Percentiles rank a stretch among this genome's conserved stretches.
Conservation (phyloP, 176 grass and related monocot species). For the Oryza nivara region DNA sequence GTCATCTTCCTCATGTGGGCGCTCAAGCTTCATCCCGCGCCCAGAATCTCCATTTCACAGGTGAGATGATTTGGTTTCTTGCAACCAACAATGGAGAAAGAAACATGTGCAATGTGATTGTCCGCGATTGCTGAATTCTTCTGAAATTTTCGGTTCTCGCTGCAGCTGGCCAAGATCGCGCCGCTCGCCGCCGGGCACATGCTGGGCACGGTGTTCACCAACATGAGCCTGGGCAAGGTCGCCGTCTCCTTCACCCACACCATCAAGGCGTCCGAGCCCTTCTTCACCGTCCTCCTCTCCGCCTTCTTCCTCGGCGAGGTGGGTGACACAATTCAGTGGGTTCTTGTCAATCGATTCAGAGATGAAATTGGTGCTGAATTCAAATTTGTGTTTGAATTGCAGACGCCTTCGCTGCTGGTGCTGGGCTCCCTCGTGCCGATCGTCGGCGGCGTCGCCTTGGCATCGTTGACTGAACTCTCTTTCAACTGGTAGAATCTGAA, state of each 20-base stretch:
- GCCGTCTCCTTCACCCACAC: slow-evolving; percentile 98
- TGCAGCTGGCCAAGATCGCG: slow-evolving; percentile 69
- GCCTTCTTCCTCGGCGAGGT: slow-evolving; percentile 85
- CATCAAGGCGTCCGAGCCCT: slow-evolving; percentile 87
- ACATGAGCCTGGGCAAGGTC: slow-evolving; percentile 88
- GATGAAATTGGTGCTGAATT: background rate
- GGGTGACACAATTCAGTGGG: background rate
- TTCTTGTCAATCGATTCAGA: background rate
- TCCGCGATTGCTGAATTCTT: background rate
- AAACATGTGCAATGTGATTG: no score
- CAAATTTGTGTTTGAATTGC: background rate
- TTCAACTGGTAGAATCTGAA: slow-evolving; percentile 77
- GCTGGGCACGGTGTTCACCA: slow-evolving; percentile 88
- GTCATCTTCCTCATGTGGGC: slow-evolving; percentile 80
- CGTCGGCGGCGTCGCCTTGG: slow-evolving; percentile 76
- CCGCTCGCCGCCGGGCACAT: slow-evolving; percentile 78
- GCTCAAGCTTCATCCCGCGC: slow-evolving; percentile 56
- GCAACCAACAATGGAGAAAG: background rate
- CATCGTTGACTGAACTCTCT: slow-evolving; percentile 71
- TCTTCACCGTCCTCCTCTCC: slow-evolving; percentile 93
- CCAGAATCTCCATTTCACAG: slow-evolving; percentile 59
- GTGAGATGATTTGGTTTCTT: slow-evolving; percentile 47
- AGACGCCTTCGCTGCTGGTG: slow-evolving; percentile 61
- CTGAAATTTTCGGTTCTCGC: background rate
- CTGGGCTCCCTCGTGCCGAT: slow-evolving; percentile 74